Conservation (phyloP, 257 asterid species). For the Pogostemon cablin region DNA sequence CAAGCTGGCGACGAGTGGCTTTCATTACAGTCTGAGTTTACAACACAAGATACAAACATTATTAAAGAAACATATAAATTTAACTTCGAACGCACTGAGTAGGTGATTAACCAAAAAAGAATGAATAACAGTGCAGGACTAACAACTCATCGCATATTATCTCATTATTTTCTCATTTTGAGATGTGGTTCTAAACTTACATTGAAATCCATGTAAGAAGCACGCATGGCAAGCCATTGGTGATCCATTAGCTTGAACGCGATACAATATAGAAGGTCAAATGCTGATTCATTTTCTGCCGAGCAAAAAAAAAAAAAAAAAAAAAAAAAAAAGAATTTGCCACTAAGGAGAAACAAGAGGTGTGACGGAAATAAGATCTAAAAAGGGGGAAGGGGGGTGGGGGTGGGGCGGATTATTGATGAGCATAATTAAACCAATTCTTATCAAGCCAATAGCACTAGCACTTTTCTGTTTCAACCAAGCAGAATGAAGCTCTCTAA, state of each 20-base stretch:
- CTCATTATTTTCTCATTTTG: not conserved
- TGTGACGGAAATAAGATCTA: not conserved
- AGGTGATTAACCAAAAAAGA: no score
- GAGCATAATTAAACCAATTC: not conserved
- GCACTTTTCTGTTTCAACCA: not conserved
- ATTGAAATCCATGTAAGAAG: slow-evolving; percentile 98
- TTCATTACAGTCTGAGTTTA: slow-evolving; percentile 79
- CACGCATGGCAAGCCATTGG: slow-evolving; percentile 96
- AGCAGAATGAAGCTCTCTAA: not conserved
- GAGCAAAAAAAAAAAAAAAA: slow-evolving; percentile 19
- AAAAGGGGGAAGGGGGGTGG: not conserved
- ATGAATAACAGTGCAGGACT: no score
- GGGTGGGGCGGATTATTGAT: not conserved
- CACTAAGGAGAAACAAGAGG: slow-evolving; percentile 1
- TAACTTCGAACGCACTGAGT: no score
- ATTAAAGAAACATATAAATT: no score
- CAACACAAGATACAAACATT: not conserved
- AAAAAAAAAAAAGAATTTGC: slow-evolving; percentile 10
- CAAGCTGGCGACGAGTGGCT: slow-evolving; percentile 93
- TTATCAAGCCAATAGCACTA: not conserved
- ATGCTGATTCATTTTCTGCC: slow-evolving; percentile 91
- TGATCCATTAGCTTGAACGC: slow-evolving; percentile 97
- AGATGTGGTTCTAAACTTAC: slow-evolving; percentile 47
- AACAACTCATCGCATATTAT: no score
- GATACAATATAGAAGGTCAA: slow-evolving; percentile 94